phyloP scores from a whole-genome alignment of 345 rosid genomes.

The Pugionium dolabratum region DNA sequence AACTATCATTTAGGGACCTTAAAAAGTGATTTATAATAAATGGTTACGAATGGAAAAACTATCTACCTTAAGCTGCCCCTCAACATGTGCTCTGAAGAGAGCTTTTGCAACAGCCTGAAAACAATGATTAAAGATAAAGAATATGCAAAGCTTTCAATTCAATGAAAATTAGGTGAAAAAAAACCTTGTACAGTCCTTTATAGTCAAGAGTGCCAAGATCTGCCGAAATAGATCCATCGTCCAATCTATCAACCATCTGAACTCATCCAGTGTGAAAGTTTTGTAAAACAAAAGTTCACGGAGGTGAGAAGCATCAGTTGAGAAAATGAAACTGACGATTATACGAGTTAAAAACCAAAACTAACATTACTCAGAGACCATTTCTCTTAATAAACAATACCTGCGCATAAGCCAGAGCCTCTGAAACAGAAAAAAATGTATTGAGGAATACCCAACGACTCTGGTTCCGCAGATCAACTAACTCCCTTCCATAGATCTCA shows the following conservation, averaged over 20 bases:
- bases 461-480: constrained; percentile 89
- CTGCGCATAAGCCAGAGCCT: constrained; percentile 95
- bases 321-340: background rate
- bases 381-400: constrained; percentile 37
- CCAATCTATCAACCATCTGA: constrained; percentile 94
- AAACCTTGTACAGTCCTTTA: constrained; percentile 88
- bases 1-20: constrained; percentile 21
- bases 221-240: constrained; percentile 74
- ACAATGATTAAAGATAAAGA: constrained; percentile 29
- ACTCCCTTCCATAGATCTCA: constrained; percentile 94
- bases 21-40: background rate
- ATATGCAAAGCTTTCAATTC: constrained; percentile 16
- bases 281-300: background rate
- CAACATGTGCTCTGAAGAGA: constrained; percentile 93
- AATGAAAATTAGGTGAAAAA: constrained; percentile 27
- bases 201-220: constrained; percentile 81
- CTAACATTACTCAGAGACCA: background rate
- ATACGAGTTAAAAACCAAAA: background rate
- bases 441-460: constrained; percentile 90
- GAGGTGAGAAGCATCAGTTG: constrained; percentile 10
- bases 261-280: constrained; percentile 6
- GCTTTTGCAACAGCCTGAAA: constrained; percentile 95
- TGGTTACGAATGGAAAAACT: constrained; percentile 2
- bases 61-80: constrained; percentile 91
- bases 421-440: constrained; percentile 93